Evolutionary conservation across 2,329 filamentous ascomycete species (phyloP), one percentile per base, ranked within the genome.

Genomic region (Zasmidium cellare): DNA sequence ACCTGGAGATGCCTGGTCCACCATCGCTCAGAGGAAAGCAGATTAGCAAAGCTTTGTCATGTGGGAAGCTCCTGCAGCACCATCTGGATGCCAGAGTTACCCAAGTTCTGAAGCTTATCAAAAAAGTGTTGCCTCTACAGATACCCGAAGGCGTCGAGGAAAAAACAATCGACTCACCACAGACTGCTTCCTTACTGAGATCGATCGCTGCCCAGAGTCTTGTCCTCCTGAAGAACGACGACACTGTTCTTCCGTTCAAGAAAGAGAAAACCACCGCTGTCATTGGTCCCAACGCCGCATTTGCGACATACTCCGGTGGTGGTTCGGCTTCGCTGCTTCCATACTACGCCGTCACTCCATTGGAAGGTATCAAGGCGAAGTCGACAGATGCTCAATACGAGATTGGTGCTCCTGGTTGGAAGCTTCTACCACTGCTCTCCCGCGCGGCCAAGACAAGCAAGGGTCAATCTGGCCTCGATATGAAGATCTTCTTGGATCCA

Each of bases 1-100:
- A 96, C 72, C 91, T 96, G 87, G 82, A 84, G 19, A 96, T 94
- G 91, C 89, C 90, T 0, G 90, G 90, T 45, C 92, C 96, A 69
- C 88, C 89, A 1, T 55, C 31, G 67, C 25, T 71, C 67, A 56
- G 74, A 69, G 58, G 69, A 68, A 20, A 65, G 63, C 58, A 73
- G 68, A 53, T 72, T 5, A 62, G 61, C 18, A 58, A 72, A 63
- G 62, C 66, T 7, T 45, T 69, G 46, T 55, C 58, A 23, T 67
- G 66, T 53, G 65, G 70, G 22, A 69, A 68, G 47, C 57, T 71
- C 2, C 59, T 68, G 3, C 58, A 48, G 19, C 68, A 71, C 50
- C 61, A 67, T 69, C 80, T 88, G 49, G 79, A 87, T 60, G 76
- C 76, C 12, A 81, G 84, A n/a, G 84, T 81, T 2, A 82, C 83